Evolutionary conservation across 129 eudicot species (phyloP).

Genomic region (Flaveria bidentis): DNA sequence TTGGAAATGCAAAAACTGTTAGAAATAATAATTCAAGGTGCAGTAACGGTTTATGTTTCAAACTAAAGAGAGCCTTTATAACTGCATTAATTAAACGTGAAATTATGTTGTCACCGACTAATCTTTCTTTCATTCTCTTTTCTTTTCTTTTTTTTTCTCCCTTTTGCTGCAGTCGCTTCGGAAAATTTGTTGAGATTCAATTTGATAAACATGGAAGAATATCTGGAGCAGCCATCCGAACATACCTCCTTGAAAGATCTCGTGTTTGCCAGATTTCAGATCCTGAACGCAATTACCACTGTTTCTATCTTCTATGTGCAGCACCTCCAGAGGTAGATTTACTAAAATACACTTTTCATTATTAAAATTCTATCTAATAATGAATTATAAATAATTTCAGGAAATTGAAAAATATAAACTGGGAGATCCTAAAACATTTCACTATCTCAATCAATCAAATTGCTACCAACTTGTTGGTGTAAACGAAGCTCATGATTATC

Average conservation of each 20-base stretch:
- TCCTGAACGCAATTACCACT: slow-evolving; percentile 97
- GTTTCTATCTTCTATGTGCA: slow-evolving; percentile 94
- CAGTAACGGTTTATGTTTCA: slow-evolving; percentile 10
- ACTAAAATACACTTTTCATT: slow-evolving; percentile 17
- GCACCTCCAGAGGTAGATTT: slow-evolving; percentile 87
- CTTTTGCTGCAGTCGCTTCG: slow-evolving; percentile 79
- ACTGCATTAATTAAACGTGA: neutral
- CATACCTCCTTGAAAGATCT: slow-evolving; percentile 97
- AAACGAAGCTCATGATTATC: slow-evolving; percentile 87
- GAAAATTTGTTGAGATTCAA: slow-evolving; percentile 96
- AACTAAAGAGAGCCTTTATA: neutral
- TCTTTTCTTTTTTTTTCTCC: too few species aligned
- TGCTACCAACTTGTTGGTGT: slow-evolving; percentile 83
- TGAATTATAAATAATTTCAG: slow-evolving; percentile 45
- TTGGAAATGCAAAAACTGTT: slow-evolving; percentile 98
- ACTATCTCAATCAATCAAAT: slow-evolving; percentile 86
- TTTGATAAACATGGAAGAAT: slow-evolving; percentile 92
- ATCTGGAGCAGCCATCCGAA: slow-evolving; percentile 97
- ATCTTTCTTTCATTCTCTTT: neutral
- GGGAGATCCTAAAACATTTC: slow-evolving; percentile 77
- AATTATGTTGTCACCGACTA: slow-evolving; percentile 26
- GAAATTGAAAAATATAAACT: slow-evolving; percentile 86
- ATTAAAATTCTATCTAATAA: slow-evolving; percentile 19
- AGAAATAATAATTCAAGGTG: slow-evolving; percentile 97
- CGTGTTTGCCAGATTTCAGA: slow-evolving; percentile 98